Conservation (phyloP, 1,139 yeast genomes). For the Hyphopichia pseudoburtonii region DNA sequence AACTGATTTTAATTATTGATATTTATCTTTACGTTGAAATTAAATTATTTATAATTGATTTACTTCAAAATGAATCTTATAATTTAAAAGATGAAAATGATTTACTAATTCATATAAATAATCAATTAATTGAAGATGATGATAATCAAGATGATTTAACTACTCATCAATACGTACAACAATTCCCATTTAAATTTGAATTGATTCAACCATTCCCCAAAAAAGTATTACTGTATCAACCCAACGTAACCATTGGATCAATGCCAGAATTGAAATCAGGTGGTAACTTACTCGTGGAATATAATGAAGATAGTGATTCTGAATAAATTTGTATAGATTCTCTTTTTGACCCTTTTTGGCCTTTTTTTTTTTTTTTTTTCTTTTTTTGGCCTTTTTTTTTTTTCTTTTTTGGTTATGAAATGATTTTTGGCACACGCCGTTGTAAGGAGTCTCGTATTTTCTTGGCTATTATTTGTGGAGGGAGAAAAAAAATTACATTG, state of each 20-base stretch:
- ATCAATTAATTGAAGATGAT: conserved; percentile 9
- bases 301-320: conserved; percentile 19
- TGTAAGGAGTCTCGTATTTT: too few species aligned
- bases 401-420: too few species aligned
- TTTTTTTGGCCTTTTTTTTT: too few species aligned
- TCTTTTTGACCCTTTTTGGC: too few species aligned
- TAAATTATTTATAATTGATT: conserved; percentile 23
- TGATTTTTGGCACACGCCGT: too few species aligned
- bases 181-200: conserved; percentile 36
- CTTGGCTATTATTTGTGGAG: too few species aligned
- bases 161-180: conserved; percentile 19
- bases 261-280: conserved; percentile 35
- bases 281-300: conserved; percentile 42
- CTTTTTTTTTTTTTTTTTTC: too few species aligned
- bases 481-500: too few species aligned
- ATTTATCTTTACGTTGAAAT: conserved; percentile 66
- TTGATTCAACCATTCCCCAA: conserved; percentile 47
- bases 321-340: too few species aligned
- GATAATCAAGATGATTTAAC: conserved; percentile 4
- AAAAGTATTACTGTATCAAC: conserved; percentile 21
- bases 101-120: conserved; percentile 11
- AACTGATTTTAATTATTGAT: conserved; percentile 51
- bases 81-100: conserved; percentile 14
- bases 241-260: conserved; percentile 17
- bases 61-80: conserved; percentile 12